Conservation (phyloP, 768 basidiomycete genomes). For the Trametes cubensis region DNA sequence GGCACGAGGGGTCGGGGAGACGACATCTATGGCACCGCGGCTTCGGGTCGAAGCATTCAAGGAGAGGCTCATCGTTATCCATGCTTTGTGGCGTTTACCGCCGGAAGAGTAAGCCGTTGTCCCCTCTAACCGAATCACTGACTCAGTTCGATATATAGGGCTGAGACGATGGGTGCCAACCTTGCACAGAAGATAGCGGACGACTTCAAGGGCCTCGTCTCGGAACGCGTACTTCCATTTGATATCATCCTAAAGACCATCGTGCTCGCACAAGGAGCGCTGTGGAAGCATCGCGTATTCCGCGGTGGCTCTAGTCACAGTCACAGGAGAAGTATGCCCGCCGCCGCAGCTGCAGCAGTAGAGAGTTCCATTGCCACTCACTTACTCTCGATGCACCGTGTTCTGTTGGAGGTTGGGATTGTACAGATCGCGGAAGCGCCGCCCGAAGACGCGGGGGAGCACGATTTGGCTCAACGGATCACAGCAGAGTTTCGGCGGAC, state of each 20-base stretch:
- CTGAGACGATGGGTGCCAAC: constrained; percentile 50
- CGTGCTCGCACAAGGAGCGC: constrained; percentile 74
- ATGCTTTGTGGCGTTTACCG: constrained; percentile 68
- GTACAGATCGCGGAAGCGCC: constrained; percentile 61
- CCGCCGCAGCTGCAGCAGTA: constrained; percentile 30
- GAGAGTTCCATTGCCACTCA: constrained; percentile 73
- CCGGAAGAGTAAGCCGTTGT: constrained; percentile 56
- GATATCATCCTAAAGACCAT: constrained; percentile 78
- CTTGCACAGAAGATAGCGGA: constrained; percentile 50
- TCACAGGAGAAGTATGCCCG: constrained; percentile 18
- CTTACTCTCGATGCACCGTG: constrained; percentile 63
- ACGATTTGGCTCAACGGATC: constrained; percentile 78
- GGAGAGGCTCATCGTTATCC: constrained; percentile 72
- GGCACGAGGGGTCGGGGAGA: constrained; percentile 36
- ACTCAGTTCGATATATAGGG: constrained; percentile 38
- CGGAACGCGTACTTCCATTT: constrained; percentile 68
- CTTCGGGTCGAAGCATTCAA: constrained; percentile 66
- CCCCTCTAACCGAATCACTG: constrained; percentile 10
- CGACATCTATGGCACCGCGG: constrained; percentile 45
- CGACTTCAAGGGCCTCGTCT: constrained; percentile 63
- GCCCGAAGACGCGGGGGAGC: constrained; percentile 54
- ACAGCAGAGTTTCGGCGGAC: constrained; percentile 84
- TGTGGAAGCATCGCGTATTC: constrained; percentile 84
- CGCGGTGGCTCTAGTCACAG: constrained; percentile 46
- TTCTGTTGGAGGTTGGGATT: constrained; percentile 66